Evolutionary conservation across 306 rosid species (phyloP).

Genomic region (Corylus heterophylla): DNA sequence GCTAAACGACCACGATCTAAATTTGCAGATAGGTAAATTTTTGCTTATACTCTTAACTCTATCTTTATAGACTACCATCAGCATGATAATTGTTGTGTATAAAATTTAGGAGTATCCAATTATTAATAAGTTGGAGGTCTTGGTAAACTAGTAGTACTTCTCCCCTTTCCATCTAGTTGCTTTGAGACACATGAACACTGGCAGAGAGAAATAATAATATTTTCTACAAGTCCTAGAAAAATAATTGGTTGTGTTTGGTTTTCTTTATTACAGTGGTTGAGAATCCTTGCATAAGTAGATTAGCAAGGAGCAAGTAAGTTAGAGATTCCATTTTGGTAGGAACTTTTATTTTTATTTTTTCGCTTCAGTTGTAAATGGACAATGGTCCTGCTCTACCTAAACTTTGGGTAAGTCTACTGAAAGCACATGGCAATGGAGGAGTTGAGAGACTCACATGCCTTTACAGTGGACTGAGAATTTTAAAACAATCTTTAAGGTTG

Average conservation of each 20-base stretch:
- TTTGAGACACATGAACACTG: not conserved
- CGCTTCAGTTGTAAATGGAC: conserved; percentile 11
- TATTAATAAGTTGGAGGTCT: not conserved
- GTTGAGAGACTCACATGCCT: not conserved
- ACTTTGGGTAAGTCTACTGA: conserved; percentile 2
- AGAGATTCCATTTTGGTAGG: conserved; percentile 28
- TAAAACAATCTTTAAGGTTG: not conserved
- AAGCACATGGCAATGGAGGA: conserved; percentile 16
- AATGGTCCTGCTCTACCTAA: not conserved
- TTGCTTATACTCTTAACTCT: conserved; percentile 10
- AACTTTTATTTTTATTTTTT: conserved; percentile 1
- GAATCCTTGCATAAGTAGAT: conserved; percentile 34
- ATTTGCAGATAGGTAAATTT: conserved; percentile 65
- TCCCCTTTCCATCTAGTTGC: not conserved
- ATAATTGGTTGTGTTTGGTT: conserved; percentile 18
- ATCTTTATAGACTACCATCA: conserved; percentile 4
- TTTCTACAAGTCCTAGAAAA: not conserved
- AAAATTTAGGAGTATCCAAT: conserved; percentile 15
- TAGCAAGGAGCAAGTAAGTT: conserved; percentile 14
- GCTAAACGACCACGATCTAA: conserved; percentile 57
- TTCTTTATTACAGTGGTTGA: conserved; percentile 18
- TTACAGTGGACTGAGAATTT: not conserved
- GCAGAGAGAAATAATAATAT: not conserved
- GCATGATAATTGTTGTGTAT: not conserved
- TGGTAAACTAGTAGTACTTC: not conserved